Base-by-base conservation (phyloP, 2,329 filamentous ascomycete genomes). In the Hypoxylon sp. region DNA sequence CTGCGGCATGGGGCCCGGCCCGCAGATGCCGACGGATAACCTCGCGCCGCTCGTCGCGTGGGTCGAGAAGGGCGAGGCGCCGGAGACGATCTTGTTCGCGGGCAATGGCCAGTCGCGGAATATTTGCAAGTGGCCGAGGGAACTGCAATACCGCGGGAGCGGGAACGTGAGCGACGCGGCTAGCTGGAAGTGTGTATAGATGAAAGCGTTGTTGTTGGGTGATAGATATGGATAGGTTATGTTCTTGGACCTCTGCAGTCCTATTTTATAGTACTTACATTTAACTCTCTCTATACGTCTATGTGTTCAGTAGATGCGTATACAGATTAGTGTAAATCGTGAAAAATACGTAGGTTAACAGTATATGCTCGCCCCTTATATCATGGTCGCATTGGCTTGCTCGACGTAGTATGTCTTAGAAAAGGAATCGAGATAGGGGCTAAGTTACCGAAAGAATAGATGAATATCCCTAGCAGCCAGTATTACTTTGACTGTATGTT, bases 1-100 rank as follows among this genome's bases (percentile, higher is more conserved):
- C 69, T 87, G 85, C 63, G 50, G 57, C 7, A 78, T 78, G n/a
- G 82, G 82, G 46, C 70, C 67, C 45, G 81, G 81, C 16, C 79
- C 80, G 7, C 64, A 68, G 48, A 48, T 64, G 3, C 66, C 66
- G 12, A n/a, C 7, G 8, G 66, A 71, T 18, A 59, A 16, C 49
- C 45, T 72, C 32, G 51, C 50, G 0, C 59, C 69, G 40, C 67
- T 72, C 20, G 61, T 71, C 22, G 66, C 69, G 24, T 72, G 71
- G 71, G 70, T 72, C 9, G 71, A 72, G 49, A 68, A 68, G 8
- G 68, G 70, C n/a, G 68, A 55, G 9, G 64, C 66, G n/a, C 70
- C 70, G 6, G 68, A 71, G 52, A 61, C 64, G 0, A 52, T 71
- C 18, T 28, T 62, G 8, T 64, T 66, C 40, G 60, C 65, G 16